Percentiles rank a stretch among this genome's conserved stretches.
These are phyloP conservation scores for Mycena olivaceomarginata DNA, from an alignment of 768 basidiomycete species.

Conservation along the genomic window DNA sequence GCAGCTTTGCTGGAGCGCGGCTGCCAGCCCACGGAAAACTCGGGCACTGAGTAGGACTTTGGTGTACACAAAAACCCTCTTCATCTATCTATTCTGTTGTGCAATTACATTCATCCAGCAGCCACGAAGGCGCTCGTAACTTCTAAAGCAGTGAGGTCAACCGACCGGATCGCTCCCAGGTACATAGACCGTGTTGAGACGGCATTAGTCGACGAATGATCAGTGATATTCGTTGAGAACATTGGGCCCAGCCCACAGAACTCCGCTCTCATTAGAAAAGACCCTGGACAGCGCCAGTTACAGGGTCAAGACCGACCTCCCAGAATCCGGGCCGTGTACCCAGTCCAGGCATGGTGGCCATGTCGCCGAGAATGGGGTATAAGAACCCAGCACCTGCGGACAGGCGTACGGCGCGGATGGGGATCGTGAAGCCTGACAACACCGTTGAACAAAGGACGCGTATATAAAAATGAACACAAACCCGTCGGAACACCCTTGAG, in stretches of 20 bases:
- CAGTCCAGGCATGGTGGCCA: slow-evolving; percentile 99
- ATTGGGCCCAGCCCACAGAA: slow-evolving; percentile 11
- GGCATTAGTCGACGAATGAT: slow-evolving; percentile 38
- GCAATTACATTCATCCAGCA: slow-evolving; percentile 12
- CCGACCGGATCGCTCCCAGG: slow-evolving; percentile 34
- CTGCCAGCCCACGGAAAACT: slow-evolving; percentile 36
- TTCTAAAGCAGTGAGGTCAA: background rate
- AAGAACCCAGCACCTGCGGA: slow-evolving; percentile 97
- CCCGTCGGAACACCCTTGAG: slow-evolving; percentile 93
- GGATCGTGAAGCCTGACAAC: slow-evolving; percentile 88
- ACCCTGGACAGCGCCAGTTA: slow-evolving; percentile 89
- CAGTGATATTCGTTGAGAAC: slow-evolving; percentile 50
- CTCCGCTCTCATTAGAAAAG: slow-evolving; percentile 76
- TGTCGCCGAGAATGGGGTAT: slow-evolving; percentile 96
- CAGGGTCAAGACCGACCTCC: slow-evolving; percentile 90
- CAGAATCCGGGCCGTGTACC: slow-evolving; percentile 96
- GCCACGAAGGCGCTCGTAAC: background rate
- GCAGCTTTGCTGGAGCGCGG: slow-evolving; percentile 34
- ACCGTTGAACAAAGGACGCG: slow-evolving; percentile 1
- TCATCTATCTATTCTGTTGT: slow-evolving; percentile 31
- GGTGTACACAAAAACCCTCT: background rate
- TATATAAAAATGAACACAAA: slow-evolving; percentile 50
- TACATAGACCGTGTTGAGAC: slow-evolving; percentile 44
- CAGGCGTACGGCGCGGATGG: slow-evolving; percentile 90
- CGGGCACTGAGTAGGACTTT: background rate